A percentile compares a stretch with the other conserved stretches of the same genome.
Evolutionary conservation across 2,329 filamentous ascomycete species (phyloP).

Genomic region (Sarocladiaceae sp.): DNA sequence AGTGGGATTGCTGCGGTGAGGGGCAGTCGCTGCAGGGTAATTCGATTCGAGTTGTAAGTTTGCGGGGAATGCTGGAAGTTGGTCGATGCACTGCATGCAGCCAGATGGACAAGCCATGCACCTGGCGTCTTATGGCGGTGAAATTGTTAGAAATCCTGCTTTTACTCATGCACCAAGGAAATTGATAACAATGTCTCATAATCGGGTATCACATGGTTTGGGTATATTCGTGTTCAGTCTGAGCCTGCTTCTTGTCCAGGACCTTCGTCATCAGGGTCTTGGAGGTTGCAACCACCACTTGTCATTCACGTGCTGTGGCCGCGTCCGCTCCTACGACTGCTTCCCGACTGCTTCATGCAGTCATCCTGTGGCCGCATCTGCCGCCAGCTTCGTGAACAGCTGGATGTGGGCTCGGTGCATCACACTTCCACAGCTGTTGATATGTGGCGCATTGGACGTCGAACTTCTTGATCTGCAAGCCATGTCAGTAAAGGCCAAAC

Average conservation of each 20-base stretch:
- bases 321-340: no score
- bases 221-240: not conserved
- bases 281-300: not conserved
- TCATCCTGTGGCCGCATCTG: no score
- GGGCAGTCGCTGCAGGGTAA: not conserved
- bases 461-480: no score
- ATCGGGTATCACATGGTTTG: not conserved
- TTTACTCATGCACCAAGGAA: not conserved
- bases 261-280: not conserved
- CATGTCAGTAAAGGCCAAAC: no score
- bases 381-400: no score
- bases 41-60: not conserved
- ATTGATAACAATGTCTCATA: not conserved
- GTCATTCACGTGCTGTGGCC: not conserved
- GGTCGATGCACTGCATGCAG: not conserved
- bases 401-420: no score
- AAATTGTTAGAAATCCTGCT: not conserved
- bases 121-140: not conserved
- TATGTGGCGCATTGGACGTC: no score
- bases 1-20: not conserved
- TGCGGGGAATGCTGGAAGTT: not conserved
- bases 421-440: no score
- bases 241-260: not conserved
- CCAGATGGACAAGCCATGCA: not conserved
- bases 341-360: no score